These are phyloP conservation scores for Ganoderma meredithae DNA, from an alignment of 1,284 basidiomycete species.

Conservation along the genomic window DNA sequence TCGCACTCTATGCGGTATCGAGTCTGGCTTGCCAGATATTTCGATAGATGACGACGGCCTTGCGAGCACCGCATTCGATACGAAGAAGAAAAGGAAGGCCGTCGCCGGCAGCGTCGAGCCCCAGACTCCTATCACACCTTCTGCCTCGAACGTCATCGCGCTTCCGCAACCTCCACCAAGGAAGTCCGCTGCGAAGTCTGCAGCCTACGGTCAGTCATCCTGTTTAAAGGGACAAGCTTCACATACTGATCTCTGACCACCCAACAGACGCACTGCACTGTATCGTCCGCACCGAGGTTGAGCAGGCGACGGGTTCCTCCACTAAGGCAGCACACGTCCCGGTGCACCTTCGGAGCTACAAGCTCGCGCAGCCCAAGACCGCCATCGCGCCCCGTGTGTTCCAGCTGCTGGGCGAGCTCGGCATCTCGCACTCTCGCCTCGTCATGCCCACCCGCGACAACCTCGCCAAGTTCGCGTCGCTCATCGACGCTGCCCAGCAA, in stretches of 20 bases:
- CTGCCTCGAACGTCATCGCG: slow-evolving; percentile 47
- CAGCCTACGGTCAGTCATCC: slow-evolving; percentile 56
- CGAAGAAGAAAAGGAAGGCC: slow-evolving; percentile 55
- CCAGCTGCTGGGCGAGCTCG: slow-evolving; percentile 78
- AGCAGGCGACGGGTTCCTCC: slow-evolving; percentile 55
- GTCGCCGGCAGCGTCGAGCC: slow-evolving; percentile 55
- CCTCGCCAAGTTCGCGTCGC: slow-evolving; percentile 71
- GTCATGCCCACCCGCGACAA: slow-evolving; percentile 93
- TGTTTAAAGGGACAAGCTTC: not conserved
- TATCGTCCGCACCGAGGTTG: slow-evolving; percentile 75
- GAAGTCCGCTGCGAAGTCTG: slow-evolving; percentile 58
- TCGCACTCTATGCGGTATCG: slow-evolving; percentile 83
- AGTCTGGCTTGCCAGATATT: slow-evolving; percentile 82
- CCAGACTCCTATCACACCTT: slow-evolving; percentile 65
- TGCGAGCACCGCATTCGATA: slow-evolving; percentile 51
- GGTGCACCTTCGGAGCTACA: slow-evolving; percentile 83
- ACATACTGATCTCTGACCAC: slow-evolving; percentile 25
- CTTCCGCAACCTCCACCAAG: slow-evolving; percentile 54
- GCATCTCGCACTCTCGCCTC: slow-evolving; percentile 75
- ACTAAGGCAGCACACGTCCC: slow-evolving; percentile 82
- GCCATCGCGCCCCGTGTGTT: slow-evolving; percentile 77
- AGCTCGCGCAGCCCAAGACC: slow-evolving; percentile 80
- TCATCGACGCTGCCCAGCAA: slow-evolving; percentile 74
- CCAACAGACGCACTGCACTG: slow-evolving; percentile 73
- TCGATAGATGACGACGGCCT: slow-evolving; percentile 64